These are phyloP conservation scores for Albizia julibrissin DNA, from an alignment of 306 rosid species.

Conservation along the genomic window DNA sequence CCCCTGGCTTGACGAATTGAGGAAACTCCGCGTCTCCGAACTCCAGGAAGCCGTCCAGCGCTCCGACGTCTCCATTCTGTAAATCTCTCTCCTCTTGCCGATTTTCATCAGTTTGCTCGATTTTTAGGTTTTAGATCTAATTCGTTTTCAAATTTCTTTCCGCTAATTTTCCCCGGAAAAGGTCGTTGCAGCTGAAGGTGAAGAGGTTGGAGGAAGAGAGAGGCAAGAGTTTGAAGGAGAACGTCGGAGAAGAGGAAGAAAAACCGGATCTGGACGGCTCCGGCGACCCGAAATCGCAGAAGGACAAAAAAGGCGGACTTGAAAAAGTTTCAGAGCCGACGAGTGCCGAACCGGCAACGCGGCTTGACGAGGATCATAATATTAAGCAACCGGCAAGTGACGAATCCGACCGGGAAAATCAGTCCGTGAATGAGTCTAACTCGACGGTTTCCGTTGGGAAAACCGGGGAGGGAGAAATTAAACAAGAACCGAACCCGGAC, in stretches of 20 bases:
- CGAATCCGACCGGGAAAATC: slow-evolving; percentile 70
- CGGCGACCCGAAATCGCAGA: slow-evolving; percentile 39
- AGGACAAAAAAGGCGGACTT: slow-evolving; percentile 50
- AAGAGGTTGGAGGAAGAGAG: slow-evolving; percentile 69
- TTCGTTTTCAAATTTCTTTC: background rate
- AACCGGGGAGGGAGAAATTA: slow-evolving; percentile 34
- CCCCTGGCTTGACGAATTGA: slow-evolving; percentile 76
- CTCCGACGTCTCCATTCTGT: slow-evolving; percentile 68
- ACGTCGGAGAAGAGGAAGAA: slow-evolving; percentile 31
- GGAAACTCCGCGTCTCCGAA: slow-evolving; percentile 62
- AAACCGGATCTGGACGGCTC: slow-evolving; percentile 70
- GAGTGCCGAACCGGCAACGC: slow-evolving; percentile 39
- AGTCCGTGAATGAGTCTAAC: slow-evolving; percentile 80
- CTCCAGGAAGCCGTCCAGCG: slow-evolving; percentile 70
- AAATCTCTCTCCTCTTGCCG: slow-evolving; percentile 1
- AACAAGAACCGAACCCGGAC: slow-evolving; percentile 31
- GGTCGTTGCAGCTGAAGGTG: slow-evolving; percentile 79
- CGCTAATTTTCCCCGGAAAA: slow-evolving; percentile 25
- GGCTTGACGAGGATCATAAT: slow-evolving; percentile 34
- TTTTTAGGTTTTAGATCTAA: slow-evolving; percentile 47
- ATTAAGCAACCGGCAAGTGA: slow-evolving; percentile 44
- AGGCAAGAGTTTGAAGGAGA: slow-evolving; percentile 30
- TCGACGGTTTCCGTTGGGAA: slow-evolving; percentile 72
- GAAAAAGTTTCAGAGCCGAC: slow-evolving; percentile 36
- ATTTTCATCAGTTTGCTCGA: background rate